phyloP scores from a whole-genome alignment of 78 protist species.

The Emiliania huxleyi region DNA sequence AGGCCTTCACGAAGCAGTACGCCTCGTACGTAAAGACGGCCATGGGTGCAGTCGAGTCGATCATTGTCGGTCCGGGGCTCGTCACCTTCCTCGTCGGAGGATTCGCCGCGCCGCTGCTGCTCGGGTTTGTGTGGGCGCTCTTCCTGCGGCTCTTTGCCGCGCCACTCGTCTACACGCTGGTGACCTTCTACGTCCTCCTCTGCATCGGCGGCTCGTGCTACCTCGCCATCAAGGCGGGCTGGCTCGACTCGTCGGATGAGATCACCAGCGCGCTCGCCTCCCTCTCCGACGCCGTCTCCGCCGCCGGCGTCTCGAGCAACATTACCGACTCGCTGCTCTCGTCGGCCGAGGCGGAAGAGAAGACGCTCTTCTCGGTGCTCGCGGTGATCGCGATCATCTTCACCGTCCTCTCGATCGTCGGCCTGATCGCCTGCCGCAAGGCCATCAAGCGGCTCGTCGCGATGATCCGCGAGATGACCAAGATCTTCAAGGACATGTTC shows the following conservation, averaged over 20 bases:
- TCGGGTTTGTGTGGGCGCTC: neutral
- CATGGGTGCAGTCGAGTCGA: neutral
- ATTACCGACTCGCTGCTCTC: neutral
- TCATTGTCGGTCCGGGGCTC: neutral
- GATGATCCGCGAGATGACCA: neutral
- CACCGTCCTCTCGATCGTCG: neutral
- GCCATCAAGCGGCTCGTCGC: neutral
- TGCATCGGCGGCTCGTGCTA: neutral
- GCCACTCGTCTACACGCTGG: neutral
- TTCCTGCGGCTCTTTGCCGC: neutral
- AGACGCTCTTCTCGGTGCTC: neutral
- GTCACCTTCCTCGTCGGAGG: neutral
- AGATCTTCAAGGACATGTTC: conserved; percentile 11
- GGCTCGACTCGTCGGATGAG: neutral
- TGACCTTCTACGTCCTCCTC: neutral
- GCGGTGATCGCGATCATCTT: neutral
- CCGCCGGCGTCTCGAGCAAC: neutral
- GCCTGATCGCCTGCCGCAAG: neutral
- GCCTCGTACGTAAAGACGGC: neutral
- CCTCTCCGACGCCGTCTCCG: neutral
- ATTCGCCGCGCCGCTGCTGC: neutral
- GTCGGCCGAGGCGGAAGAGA: neutral
- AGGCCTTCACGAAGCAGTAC: neutral
- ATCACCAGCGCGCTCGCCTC: neutral
- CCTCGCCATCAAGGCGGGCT: neutral